Conservation (phyloP, 2,329 filamentous ascomycete species). For the Tetracladium maxilliforme region DNA sequence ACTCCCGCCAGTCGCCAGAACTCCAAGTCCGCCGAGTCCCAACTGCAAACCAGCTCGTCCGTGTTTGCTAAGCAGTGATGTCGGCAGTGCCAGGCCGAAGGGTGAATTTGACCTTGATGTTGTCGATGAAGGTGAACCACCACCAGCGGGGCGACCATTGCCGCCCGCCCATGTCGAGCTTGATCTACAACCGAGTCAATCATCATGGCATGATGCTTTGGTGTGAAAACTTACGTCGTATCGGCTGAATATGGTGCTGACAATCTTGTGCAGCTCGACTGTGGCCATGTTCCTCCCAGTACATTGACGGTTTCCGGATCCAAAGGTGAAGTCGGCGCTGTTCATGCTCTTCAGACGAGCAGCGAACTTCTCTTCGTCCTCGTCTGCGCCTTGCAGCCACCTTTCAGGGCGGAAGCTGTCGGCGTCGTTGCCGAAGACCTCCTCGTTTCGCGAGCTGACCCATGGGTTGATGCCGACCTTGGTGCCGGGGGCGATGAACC, state of each 20-base stretch:
- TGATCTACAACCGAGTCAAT: too few relatives aligned
- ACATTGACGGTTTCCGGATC: slow-evolving; percentile 23
- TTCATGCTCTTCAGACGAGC: slow-evolving; percentile 20
- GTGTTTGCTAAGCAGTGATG: too few relatives aligned
- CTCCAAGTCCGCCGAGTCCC: too few relatives aligned
- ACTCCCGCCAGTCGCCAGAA: too few relatives aligned
- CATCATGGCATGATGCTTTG: too few relatives aligned
- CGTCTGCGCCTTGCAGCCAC: slow-evolving; percentile 21
- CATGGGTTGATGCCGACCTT: slow-evolving; percentile 26
- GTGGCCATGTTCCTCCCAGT: slow-evolving; percentile 24
- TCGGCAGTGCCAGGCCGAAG: too few relatives aligned
- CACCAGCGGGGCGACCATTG: too few relatives aligned
- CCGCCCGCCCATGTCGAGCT: too few relatives aligned
- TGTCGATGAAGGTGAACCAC: too few relatives aligned
- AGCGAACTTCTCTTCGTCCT: slow-evolving; percentile 11
- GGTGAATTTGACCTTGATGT: too few relatives aligned
- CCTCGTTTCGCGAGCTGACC: slow-evolving; percentile 24
- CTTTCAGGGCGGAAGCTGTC: slow-evolving; percentile 26
- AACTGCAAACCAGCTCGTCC: too few relatives aligned
- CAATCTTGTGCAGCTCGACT: slow-evolving; percentile 27
- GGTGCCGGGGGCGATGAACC: slow-evolving; percentile 23
- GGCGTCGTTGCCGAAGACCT: slow-evolving; percentile 26
- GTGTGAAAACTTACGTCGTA: slow-evolving; percentile 25
- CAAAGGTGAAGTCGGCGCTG: slow-evolving; percentile 22
- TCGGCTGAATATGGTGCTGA: slow-evolving; percentile 26